Conservation (phyloP, 306 rosid species). For the Calophaca sinica region DNA sequence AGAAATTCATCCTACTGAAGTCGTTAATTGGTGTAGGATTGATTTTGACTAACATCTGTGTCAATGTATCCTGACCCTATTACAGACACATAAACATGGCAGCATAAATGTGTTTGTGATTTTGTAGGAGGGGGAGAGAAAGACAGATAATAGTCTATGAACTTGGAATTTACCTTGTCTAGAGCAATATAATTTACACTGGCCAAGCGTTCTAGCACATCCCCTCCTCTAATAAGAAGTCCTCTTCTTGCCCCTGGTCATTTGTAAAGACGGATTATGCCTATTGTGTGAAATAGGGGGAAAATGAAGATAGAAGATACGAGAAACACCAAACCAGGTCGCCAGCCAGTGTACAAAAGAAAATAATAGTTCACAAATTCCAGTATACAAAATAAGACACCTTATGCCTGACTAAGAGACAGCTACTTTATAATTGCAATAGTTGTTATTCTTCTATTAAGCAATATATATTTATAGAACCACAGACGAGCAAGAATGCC, state of each 20-base stretch:
- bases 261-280: constrained; percentile 41
- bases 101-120: constrained; percentile 3
- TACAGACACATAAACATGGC: neutral
- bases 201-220: constrained; percentile 91
- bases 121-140: constrained; percentile 3
- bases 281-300: constrained; percentile 6
- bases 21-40: constrained; percentile 18
- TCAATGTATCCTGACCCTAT: constrained; percentile 24
- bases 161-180: constrained; percentile 70
- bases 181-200: constrained; percentile 77
- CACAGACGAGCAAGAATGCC: constrained; percentile 12
- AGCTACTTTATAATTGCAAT: constrained; percentile 31
- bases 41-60: constrained; percentile 1
- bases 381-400: constrained; percentile 38
- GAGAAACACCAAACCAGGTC: constrained; percentile 17
- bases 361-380: constrained; percentile 5
- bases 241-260: constrained; percentile 95
- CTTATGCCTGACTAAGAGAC: constrained; percentile 33
- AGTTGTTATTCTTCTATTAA: neutral
- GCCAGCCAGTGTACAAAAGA: constrained; percentile 25
- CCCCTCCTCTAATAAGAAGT: constrained; percentile 95
- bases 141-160: constrained; percentile 19
- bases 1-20: constrained; percentile 29
- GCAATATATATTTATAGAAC: constrained; percentile 23
- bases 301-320: neutral